Evolutionary conservation across 2,329 filamentous ascomycete species (phyloP).

Genomic region (Phyllosticta paracitricarpa): DNA sequence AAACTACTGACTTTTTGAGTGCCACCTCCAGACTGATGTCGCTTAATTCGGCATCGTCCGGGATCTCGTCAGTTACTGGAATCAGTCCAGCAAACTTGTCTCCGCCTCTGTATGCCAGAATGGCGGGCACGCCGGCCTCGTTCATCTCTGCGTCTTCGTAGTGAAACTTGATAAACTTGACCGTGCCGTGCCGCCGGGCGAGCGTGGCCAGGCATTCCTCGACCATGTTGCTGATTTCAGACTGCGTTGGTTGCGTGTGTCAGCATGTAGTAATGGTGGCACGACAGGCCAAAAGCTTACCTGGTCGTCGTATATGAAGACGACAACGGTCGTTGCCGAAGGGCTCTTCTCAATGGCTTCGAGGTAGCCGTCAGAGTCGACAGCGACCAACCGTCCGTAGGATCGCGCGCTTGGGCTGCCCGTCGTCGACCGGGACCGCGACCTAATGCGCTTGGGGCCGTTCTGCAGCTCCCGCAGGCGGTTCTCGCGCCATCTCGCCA

Average conservation of each 20-base stretch:
- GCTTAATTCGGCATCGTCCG: conserved; percentile 44
- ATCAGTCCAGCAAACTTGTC: conserved; percentile 87
- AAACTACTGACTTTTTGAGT: conserved; percentile 44
- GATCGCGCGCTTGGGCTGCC: conserved; percentile 67
- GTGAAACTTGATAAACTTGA: conserved; percentile 85
- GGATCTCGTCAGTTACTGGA: conserved; percentile 77
- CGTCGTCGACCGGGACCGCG: conserved; percentile 48
- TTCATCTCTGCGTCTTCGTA: conserved; percentile 93
- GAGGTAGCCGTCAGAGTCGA: conserved; percentile 87
- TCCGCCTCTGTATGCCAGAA: conserved; percentile 80
- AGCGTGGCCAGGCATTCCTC: conserved; percentile 69
- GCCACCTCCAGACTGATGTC: conserved; percentile 47
- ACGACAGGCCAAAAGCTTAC: conserved; percentile 42
- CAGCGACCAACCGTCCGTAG: conserved; percentile 70
- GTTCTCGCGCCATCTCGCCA: conserved; percentile 75
- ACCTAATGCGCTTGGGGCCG: conserved; percentile 36
- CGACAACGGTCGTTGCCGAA: conserved; percentile 73
- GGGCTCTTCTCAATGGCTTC: conserved; percentile 89
- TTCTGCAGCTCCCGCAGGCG: conserved; percentile 67
- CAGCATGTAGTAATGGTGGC: neutral
- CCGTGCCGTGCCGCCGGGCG: conserved; percentile 57
- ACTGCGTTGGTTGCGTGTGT: conserved; percentile 42
- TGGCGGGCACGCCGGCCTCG: conserved; percentile 72
- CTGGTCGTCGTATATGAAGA: conserved; percentile 84
- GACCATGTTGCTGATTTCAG: conserved; percentile 65